phyloP scores from a whole-genome alignment of 2,329 filamentous ascomycete species.

The Aspergillus proliferans region DNA sequence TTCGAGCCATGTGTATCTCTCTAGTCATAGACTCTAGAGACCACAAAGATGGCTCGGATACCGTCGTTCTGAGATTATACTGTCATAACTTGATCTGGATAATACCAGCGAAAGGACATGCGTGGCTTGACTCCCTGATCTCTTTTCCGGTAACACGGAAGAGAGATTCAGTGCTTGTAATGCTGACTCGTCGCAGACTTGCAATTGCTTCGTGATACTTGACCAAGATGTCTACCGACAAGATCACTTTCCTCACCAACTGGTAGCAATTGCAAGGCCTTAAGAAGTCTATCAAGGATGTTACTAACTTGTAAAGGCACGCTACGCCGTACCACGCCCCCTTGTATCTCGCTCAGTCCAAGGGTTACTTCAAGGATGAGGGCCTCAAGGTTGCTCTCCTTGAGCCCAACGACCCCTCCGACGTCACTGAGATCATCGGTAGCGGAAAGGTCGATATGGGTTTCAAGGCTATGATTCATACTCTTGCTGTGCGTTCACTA shows the following conservation, averaged over 20 bases:
- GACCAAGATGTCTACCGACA: slow-evolving; percentile 68
- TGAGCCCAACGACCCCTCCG: slow-evolving; percentile 72
- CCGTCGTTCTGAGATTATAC: slow-evolving; percentile 65
- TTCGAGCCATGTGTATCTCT: slow-evolving; percentile 6
- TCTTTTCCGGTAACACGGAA: slow-evolving; percentile 11
- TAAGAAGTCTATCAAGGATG: slow-evolving; percentile 1
- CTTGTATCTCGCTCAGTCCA: slow-evolving; percentile 68
- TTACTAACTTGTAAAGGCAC: slow-evolving; percentile 53
- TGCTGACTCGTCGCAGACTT: slow-evolving; percentile 25
- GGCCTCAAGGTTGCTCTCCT: slow-evolving; percentile 71
- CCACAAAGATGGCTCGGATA: slow-evolving; percentile 1
- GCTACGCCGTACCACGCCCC: slow-evolving; percentile 76
- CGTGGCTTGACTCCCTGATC: slow-evolving; percentile 52
- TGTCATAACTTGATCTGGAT: slow-evolving; percentile 79
- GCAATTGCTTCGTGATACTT: slow-evolving; percentile 32
- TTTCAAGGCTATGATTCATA: slow-evolving; percentile 82
- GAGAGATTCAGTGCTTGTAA: slow-evolving; percentile 14
- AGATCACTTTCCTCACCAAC: slow-evolving; percentile 80
- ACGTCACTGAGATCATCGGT: slow-evolving; percentile 77
- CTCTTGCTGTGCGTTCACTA: slow-evolving; percentile 54
- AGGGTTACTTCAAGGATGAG: slow-evolving; percentile 68
- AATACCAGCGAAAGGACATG: slow-evolving; percentile 86
- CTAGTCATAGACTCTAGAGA: not conserved
- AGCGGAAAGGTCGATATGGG: slow-evolving; percentile 69
- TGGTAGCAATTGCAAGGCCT: slow-evolving; percentile 49